Conservation (phyloP, 2,329 filamentous ascomycete genomes). For the Aspergillus melleus region DNA sequence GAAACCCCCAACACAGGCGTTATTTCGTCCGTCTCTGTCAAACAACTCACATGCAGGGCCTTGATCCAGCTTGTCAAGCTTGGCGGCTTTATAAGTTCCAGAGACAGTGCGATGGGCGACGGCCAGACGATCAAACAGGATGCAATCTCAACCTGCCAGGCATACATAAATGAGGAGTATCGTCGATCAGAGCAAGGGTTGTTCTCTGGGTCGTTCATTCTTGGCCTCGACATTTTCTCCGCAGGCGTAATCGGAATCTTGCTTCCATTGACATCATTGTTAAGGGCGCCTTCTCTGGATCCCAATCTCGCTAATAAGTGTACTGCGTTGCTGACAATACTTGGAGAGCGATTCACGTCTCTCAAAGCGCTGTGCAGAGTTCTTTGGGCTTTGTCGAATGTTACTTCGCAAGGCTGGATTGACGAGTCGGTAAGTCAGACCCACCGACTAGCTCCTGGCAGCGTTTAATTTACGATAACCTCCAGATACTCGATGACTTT, state of each 20-base stretch:
- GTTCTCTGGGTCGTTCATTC: constrained; percentile 13
- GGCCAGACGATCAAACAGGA: not conserved
- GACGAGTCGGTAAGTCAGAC: constrained; percentile 1
- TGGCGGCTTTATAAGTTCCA: not conserved
- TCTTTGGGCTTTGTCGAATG: constrained; percentile 10
- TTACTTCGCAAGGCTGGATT: not conserved
- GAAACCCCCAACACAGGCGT: not conserved
- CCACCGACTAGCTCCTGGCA: not conserved
- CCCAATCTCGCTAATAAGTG: constrained; percentile 13
- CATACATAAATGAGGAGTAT: constrained; percentile 19
- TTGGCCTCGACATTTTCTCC: constrained; percentile 22
- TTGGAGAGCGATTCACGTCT: constrained; percentile 17
- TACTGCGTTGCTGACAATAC: constrained; percentile 15
- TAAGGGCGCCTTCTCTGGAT: not conserved
- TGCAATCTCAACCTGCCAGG: constrained; percentile 8
- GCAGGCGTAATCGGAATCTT: constrained; percentile 16
- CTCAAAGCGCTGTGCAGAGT: constrained; percentile 17
- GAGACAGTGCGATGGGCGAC: not conserved
- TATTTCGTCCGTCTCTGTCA: not conserved
- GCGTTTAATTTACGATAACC: not conserved
- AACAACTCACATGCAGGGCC: constrained; percentile 4
- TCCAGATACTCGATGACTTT: no score
- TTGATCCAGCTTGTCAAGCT: not conserved
- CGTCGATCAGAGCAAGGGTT: constrained; percentile 13
- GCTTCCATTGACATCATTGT: not conserved